A percentile compares a stretch with the other conserved stretches of the same genome.
phyloP scores from a whole-genome alignment of 805 yeast species.

The Zygosaccharomyces pseudorouxii region DNA sequence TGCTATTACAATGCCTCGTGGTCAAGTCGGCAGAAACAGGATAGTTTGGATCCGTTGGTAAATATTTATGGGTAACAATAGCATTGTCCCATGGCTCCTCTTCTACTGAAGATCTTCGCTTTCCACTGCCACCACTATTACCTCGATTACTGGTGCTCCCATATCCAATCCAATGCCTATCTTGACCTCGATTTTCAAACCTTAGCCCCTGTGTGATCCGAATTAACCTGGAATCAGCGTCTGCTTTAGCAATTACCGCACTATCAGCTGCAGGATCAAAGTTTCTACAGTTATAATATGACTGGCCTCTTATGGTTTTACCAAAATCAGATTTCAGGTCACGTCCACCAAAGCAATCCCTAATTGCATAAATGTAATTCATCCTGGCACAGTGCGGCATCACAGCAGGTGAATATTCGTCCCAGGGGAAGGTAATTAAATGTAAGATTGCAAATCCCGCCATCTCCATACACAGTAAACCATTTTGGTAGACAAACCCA shows the following conservation, averaged over 20 bases:
- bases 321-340: slow-evolving; percentile 79
- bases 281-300: slow-evolving; percentile 69
- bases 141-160: slow-evolving; percentile 13
- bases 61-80: slow-evolving; percentile 20
- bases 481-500: slow-evolving; percentile 68
- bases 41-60: slow-evolving; percentile 34
- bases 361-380: slow-evolving; percentile 54
- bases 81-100: slow-evolving; percentile 26
- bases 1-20: slow-evolving; percentile 26
- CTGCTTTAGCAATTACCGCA: slow-evolving; percentile 55
- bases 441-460: slow-evolving; percentile 86
- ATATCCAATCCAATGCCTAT: slow-evolving; percentile 70
- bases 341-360: slow-evolving; percentile 71
- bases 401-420: slow-evolving; percentile 56
- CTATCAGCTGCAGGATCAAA: slow-evolving; percentile 67
- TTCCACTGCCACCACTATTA: not conserved
- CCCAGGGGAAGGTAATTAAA: slow-evolving; percentile 75
- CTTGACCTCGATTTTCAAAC: slow-evolving; percentile 70
- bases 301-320: slow-evolving; percentile 58
- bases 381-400: slow-evolving; percentile 70
- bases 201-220: slow-evolving; percentile 80
- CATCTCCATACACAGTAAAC: slow-evolving; percentile 76
- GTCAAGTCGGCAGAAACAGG: slow-evolving; percentile 32
- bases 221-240: slow-evolving; percentile 56
- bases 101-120: not conserved